phyloP scores from a whole-genome alignment of 2,329 filamentous ascomycete species.

The Orbilia javanica region DNA sequence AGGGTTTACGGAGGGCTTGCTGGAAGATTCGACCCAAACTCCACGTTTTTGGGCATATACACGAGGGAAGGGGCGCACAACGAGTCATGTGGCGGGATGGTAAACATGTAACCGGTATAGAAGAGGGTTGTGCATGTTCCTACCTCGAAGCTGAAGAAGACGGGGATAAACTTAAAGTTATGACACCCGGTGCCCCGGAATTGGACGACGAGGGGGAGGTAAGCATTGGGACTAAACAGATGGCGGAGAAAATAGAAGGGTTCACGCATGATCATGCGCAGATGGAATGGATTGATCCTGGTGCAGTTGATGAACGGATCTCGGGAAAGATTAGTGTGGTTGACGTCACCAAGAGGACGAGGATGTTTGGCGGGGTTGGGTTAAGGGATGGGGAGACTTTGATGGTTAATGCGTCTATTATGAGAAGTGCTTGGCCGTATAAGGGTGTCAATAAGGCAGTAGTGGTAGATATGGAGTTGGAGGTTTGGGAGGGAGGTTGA shows the following conservation, averaged over 20 bases:
- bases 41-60: conserved; percentile 79
- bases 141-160: conserved; percentile 17
- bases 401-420: conserved; percentile 50
- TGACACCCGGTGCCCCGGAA: background rate
- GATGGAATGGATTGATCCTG: conserved; percentile 52
- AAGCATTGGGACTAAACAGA: background rate
- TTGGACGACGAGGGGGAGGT: background rate
- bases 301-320: conserved; percentile 42
- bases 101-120: conserved; percentile 54
- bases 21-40: conserved; percentile 74
- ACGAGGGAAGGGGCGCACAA: conserved; percentile 75
- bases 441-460: conserved; percentile 37
- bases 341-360: conserved; percentile 35
- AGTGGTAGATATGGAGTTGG: conserved; percentile 48
- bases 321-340: conserved; percentile 35
- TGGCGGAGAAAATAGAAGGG: conserved; percentile 9
- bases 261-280: conserved; percentile 42
- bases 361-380: conserved; percentile 54
- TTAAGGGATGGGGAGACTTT: conserved; percentile 48
- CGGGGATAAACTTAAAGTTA: background rate
- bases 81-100: conserved; percentile 73
- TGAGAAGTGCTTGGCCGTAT: conserved; percentile 28
- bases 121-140: conserved; percentile 44
- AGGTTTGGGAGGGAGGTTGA: conserved; percentile 38
- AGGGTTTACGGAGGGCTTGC: conserved; percentile 71